A percentile compares a stretch with the other conserved stretches of the same genome.
Conservation (phyloP, 2,329 filamentous ascomycete species). For the Chalaropsis ovoidea region DNA sequence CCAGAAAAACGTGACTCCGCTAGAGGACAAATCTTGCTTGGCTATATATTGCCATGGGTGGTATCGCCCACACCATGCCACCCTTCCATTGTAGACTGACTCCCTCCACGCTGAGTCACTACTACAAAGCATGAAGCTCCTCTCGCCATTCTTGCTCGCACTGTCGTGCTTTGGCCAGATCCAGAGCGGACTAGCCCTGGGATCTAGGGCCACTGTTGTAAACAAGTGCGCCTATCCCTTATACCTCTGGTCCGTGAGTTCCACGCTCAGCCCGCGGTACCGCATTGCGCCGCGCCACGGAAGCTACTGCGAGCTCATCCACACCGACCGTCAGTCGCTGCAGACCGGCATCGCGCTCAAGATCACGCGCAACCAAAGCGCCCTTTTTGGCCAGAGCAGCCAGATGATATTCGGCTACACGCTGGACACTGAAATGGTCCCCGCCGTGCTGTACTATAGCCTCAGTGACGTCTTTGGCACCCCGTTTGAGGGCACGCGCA, state of each 20-base stretch:
- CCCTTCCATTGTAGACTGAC: too few relatives aligned
- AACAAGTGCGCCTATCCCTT: slow-evolving; percentile 35
- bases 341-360: slow-evolving; percentile 35
- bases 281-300: slow-evolving; percentile 30
- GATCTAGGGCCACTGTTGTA: slow-evolving; percentile 28
- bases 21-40: not conserved
- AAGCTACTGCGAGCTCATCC: slow-evolving; percentile 33
- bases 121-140: not conserved
- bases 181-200: not conserved
- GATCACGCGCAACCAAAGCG: slow-evolving; percentile 32
- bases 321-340: slow-evolving; percentile 31
- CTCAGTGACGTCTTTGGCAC: slow-evolving; percentile 36
- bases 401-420: slow-evolving; percentile 36
- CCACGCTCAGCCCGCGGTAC: slow-evolving; percentile 28
- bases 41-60: not conserved
- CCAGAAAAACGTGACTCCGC: not conserved
- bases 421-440: slow-evolving; percentile 30
- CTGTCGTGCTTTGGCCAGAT: not conserved
- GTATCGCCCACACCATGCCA: too few relatives aligned
- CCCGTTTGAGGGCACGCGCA: slow-evolving; percentile 32
- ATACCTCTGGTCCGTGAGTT: slow-evolving; percentile 35
- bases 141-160: not conserved
- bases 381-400: slow-evolving; percentile 34
- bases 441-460: slow-evolving; percentile 34
- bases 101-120: too few relatives aligned